phyloP scores from a whole-genome alignment of 352 stramenopile genomes.

The Phytophthora litchii region DNA sequence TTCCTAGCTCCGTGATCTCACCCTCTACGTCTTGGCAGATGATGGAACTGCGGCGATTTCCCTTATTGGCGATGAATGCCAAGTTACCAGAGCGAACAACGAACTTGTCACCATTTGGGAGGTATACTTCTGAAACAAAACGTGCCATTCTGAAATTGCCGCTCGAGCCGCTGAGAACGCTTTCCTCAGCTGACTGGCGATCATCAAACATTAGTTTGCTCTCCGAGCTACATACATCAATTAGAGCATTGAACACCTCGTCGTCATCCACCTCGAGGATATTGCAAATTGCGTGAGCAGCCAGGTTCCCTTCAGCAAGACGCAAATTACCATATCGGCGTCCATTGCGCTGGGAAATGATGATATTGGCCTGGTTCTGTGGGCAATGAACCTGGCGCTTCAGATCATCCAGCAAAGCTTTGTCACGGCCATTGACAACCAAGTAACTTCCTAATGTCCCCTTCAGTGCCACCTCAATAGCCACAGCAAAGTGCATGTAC shows the following conservation, averaged over 20 bases:
- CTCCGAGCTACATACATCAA: slow-evolving; percentile 82
- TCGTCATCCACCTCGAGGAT: slow-evolving; percentile 74
- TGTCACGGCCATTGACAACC: slow-evolving; percentile 78
- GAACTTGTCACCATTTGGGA: slow-evolving; percentile 80
- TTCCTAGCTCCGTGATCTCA: slow-evolving; percentile 63
- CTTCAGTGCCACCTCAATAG: slow-evolving; percentile 78
- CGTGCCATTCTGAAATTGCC: slow-evolving; percentile 68
- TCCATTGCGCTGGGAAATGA: slow-evolving; percentile 72
- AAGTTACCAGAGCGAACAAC: slow-evolving; percentile 77
- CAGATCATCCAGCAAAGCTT: slow-evolving; percentile 74
- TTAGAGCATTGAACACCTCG: slow-evolving; percentile 83
- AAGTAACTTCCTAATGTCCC: slow-evolving; percentile 79
- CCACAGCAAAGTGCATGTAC: slow-evolving; percentile 70
- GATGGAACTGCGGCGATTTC: slow-evolving; percentile 60
- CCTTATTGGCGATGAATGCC: slow-evolving; percentile 83
- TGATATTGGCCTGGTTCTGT: slow-evolving; percentile 77
- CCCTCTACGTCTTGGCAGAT: slow-evolving; percentile 78
- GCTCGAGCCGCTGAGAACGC: slow-evolving; percentile 58
- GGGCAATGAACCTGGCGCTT: slow-evolving; percentile 73
- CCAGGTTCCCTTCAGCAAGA: slow-evolving; percentile 55
- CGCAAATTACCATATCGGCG: slow-evolving; percentile 63
- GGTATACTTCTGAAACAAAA: slow-evolving; percentile 71
- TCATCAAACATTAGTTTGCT: slow-evolving; percentile 77
- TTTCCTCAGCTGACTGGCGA: slow-evolving; percentile 56
- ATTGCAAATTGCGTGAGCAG: slow-evolving; percentile 74